Evolutionary conservation across 306 rosid species (phyloP).

Genomic region (Castanospermum australe): DNA sequence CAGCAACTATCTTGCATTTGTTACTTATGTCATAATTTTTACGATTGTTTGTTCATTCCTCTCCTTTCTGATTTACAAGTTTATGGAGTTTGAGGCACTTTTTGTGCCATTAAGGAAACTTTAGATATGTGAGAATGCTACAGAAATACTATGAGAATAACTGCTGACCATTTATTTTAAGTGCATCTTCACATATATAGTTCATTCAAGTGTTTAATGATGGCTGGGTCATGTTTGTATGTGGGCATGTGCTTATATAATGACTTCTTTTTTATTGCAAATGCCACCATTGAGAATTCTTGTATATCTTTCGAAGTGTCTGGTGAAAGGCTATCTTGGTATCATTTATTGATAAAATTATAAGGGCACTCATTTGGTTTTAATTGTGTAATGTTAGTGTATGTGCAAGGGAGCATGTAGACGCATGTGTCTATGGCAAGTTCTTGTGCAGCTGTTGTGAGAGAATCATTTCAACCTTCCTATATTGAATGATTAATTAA

Average conservation of each 20-base stretch:
- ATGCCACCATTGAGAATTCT: neutral
- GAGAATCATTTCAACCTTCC: slow-evolving; percentile 1
- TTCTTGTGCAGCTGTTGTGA: slow-evolving; percentile 4
- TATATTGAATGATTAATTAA: neutral
- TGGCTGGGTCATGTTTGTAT: neutral
- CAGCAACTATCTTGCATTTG: neutral
- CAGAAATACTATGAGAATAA: neutral
- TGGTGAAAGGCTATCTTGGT: slow-evolving; percentile 5
- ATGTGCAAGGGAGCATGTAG: neutral
- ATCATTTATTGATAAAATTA: neutral
- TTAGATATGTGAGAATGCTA: neutral
- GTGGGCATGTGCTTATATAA: neutral
- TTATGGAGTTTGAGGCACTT: neutral
- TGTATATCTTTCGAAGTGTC: neutral
- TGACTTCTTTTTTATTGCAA: neutral
- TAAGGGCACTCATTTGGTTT: neutral
- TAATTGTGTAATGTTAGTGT: neutral
- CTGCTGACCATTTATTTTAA: neutral
- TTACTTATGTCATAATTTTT: neutral
- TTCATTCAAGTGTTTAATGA: neutral
- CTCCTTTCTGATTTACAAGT: neutral
- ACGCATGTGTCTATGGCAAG: neutral
- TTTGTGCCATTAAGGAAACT: neutral
- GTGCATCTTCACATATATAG: neutral
- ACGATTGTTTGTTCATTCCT: neutral